These are phyloP conservation scores for Fusarium algeriense DNA, from an alignment of 2,329 filamentous ascomycete genomes.

Conservation along the genomic window DNA sequence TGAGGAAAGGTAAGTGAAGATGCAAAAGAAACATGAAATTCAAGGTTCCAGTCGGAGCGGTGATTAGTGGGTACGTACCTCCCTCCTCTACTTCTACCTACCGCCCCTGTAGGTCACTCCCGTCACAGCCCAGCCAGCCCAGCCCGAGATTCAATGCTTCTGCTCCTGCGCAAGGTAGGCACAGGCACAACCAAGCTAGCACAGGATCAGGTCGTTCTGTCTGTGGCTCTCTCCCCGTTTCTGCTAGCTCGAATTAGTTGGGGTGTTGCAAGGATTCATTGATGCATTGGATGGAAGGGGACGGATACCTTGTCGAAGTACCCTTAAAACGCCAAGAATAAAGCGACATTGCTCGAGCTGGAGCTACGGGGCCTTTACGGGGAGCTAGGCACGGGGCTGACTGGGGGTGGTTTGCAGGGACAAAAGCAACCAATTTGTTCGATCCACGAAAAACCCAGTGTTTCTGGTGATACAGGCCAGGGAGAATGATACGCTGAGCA, in stretches of 20 bases:
- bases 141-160: constrained; percentile 32
- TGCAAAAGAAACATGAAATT: constrained; percentile 53
- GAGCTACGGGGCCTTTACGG: constrained; percentile 44
- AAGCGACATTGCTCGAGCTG: constrained; percentile 43
- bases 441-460: constrained; percentile 14
- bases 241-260: constrained; percentile 43
- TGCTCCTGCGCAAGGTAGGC: constrained; percentile 18
- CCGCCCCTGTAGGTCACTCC: constrained; percentile 33
- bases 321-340: constrained; percentile 43
- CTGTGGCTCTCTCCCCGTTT: constrained; percentile 46
- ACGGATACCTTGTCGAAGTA: constrained; percentile 37
- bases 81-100: constrained; percentile 28
- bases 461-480: constrained; percentile 6
- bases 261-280: constrained; percentile 39
- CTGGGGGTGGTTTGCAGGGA: constrained; percentile 36
- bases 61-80: constrained; percentile 49
- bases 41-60: constrained; percentile 48
- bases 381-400: constrained; percentile 45
- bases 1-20: constrained; percentile 50
- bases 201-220: constrained; percentile 36
- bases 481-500: constrained; percentile 10
- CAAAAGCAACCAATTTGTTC: constrained; percentile 4
- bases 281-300: constrained; percentile 38
- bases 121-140: constrained; percentile 25
- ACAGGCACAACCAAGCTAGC: constrained; percentile 25